Base-by-base conservation (phyloP, 345 rosid species). In the Clausena lansium region DNA sequence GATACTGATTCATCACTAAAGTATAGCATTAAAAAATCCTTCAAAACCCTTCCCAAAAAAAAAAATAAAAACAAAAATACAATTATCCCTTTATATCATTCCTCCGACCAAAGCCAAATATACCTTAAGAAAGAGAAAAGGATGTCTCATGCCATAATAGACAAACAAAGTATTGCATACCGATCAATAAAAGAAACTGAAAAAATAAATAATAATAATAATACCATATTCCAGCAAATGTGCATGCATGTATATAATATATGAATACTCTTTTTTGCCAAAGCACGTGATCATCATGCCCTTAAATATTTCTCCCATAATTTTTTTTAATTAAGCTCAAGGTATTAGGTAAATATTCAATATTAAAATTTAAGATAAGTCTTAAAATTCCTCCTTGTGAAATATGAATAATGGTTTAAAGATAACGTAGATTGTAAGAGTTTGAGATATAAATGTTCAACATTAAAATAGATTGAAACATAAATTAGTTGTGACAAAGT, bases 121-220 rank as follows among this genome's bases (percentile, higher is more conserved):
- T 54, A 36, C 30, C 50, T 13, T 13, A 8, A 62, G 30, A 63
- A 38, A 19, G 1, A n/a, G 17, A 70, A 55, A 55, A 73, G 11
- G 73, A 25, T 58, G 79, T 55, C 57, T 70, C 79, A 36, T 24
- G 58, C 77, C 35, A 71, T 13, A 75, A 75, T 70, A 59, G 79
- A 78, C 82, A 82, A 78, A 75, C 52, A 60, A 60, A 67, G 69
- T 52, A 66, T 59, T 45, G 45, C 76, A 70, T 64, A 58, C 69
- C 27, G 15, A 52, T 13, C 30, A 66, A 65, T 54, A 19, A 38
- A 5, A 33, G 17, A 47, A n/a, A 13, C 20, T 14, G 3, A 35
- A n/a, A 54, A 11, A 8, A 8, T 9, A 36, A 39, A 8, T 7
- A 25, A 27, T 10, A 55, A 20, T 27, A 35, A 57, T 6, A 72